Base-by-base conservation (phyloP, 2,329 filamentous ascomycete genomes). In the Phoma sp. region DNA sequence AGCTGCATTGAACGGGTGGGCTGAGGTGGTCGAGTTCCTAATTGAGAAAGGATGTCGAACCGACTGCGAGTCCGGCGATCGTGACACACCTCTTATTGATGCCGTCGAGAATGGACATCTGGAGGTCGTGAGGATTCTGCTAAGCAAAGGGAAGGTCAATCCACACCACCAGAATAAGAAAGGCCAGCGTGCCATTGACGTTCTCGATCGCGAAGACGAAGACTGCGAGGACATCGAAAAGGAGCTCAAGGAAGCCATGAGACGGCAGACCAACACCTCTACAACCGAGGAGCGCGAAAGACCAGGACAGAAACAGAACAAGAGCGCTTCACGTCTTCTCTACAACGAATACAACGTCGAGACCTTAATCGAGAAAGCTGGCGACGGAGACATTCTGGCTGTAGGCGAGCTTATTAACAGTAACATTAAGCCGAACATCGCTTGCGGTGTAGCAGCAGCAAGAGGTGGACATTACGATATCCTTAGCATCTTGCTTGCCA, bases 81-180 rank as follows among this genome's bases (percentile, higher is more conserved):
- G 91, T 67, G 95, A 99, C 67, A 98, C 95, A 0, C 95, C 95
- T 25, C 82, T 99, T 32, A 88, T 99, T 48, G 95, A 99, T 78
- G 95, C 95, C 4, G 92, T 98, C 25, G 95, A 98, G 65, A 99
- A 99, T 67, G 91, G 91, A 1, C 93, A 99, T 70, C 73, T 96
- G 7, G 90, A 89, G 14, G 93, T 98, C 4, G 90, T 99, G 37
- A 90, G 87, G 67, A 80, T 96, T 8, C 79, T 99, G 30, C 80
- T 99, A 2, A 86, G 89, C 50, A 89, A 93, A 52, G 93, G 93
- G 3, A 64, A 65, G 9, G 93, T 96, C 10, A 96, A 99, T 69
- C 95, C 95, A 43, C 87, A 92, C 44, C 90, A 92, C 62, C 88
- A 92, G 41, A 97, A 98, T 70, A 87, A 91, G n/a, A 89, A 92